phyloP scores from a whole-genome alignment of 805 yeast genomes.

The Wickerhamiella bombiphila region DNA sequence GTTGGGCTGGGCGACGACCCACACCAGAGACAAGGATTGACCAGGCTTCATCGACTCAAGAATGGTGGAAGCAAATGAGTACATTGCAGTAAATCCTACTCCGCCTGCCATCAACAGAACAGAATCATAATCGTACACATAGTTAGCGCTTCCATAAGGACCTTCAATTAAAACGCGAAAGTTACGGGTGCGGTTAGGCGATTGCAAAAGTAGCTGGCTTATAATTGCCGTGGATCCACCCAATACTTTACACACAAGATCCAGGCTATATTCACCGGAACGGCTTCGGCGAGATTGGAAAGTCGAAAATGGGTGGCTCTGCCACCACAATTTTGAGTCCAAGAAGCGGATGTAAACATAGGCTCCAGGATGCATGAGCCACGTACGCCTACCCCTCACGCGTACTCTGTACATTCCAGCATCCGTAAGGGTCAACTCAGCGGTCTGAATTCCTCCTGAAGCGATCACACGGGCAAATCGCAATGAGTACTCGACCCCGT shows the following conservation, averaged over 20 bases:
- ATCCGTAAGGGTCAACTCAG: constrained; percentile 15
- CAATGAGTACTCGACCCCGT: constrained; percentile 50
- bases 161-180: constrained; percentile 42
- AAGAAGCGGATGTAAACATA: constrained; percentile 43
- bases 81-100: constrained; percentile 46
- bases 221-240: constrained; percentile 37
- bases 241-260: constrained; percentile 37
- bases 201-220: constrained; percentile 22
- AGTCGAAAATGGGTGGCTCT: constrained; percentile 57
- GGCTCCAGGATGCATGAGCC: constrained; percentile 42
- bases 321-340: constrained; percentile 43
- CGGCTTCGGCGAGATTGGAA: constrained; percentile 21
- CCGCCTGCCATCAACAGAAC: constrained; percentile 49
- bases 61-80: constrained; percentile 31
- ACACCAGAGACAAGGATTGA: constrained; percentile 13
- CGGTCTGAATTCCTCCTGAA: constrained; percentile 36
- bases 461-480: constrained; percentile 39
- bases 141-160: constrained; percentile 39
- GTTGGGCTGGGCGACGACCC: constrained; percentile 22
- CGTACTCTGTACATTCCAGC: constrained; percentile 27
- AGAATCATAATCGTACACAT: constrained; percentile 33
- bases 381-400: constrained; percentile 28
- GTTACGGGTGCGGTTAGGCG: constrained; percentile 16
- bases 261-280: constrained; percentile 27
- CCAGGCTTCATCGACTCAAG: constrained; percentile 6